Base-by-base conservation (phyloP, 208 protist genomes). In the Leishmania gerbilli region DNA sequence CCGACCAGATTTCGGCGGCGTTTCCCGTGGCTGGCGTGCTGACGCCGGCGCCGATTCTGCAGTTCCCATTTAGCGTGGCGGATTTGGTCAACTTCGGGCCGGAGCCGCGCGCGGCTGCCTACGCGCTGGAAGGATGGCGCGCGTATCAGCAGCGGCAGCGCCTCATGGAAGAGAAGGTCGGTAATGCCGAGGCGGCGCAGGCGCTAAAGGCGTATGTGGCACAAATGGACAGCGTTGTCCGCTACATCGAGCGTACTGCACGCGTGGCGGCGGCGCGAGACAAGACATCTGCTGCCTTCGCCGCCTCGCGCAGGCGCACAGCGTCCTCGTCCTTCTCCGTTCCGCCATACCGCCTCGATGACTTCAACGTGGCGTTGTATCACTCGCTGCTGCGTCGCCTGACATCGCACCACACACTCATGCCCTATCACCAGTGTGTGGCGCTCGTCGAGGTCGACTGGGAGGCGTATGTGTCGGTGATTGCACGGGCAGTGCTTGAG, bases 381-480 rank as follows among this genome's bases (percentile, higher is more conserved):
- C 76, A 78, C 60, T 45, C 64, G 9, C 77, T 90, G 34, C 65
- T 93, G 42, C 74, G 81, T 27, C 74, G 71, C 40, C 74, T 93
- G 17, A 75, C 84, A 45, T 62, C 74, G 37, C 69, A 88, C 78
- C 71, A 79, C 40, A 27, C 67, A 11, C 71, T 88, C 34, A 86
- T 86, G 77, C 82, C 86, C 17, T 79, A 90, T 34, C 81, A 91
- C 40, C 86, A 88, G 65, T 90, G 77, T 69, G 86, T 94, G 55
- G 84, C 89, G 37, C 75, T 95, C 27, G 55, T 45, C 3, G 84
- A 83, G 71, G 82, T 97, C 2, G 90, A 91, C 76, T 96, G 91
- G 89, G 87, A 91, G 79, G 84, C 92, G 76, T 97, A 95, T 81
- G 81, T 96, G 11, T 86, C 86, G 51, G 56, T 85, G 17, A 81